Evolutionary conservation across 768 basidiomycete genomes (phyloP), one percentile per base, ranked within the genome.

Genomic region (Rhodotorula kratochvilovae): DNA sequence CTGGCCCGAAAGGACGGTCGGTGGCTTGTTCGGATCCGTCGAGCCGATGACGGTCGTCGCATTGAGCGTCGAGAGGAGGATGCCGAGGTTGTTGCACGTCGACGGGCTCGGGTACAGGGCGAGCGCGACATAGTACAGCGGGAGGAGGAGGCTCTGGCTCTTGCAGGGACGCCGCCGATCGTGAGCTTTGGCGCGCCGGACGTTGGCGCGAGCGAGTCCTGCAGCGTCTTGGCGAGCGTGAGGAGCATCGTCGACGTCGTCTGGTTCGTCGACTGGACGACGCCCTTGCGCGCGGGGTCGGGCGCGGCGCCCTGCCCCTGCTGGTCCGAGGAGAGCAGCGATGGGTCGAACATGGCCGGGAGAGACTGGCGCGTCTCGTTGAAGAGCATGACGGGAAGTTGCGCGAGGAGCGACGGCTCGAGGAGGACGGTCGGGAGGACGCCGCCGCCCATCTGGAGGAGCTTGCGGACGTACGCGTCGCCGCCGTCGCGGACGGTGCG

Each of bases 71-170:
- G 84, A 83, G 16, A 85, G 74, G 36, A 85, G 76, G 66, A 85
- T 84, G 27, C 85, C 85, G 42, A 85, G 82, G 66, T 85, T 85
- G 72, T 85, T 85, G 78, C 83, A 82, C 33, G 82, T 83, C 39
- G 83, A 82, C 3, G 85, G 81, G 21, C 82, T 81, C 10, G 84
- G 84, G 69, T 80, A 79, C 46, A 85, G 79, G 2, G 83, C 80
- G 2, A 84, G 78, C 0, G 85, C 83, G 35, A 85, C 75, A 76
- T 85, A 85, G 71, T 85, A 85, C 60, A 85, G 78, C 55, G 85
- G 63, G 16, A 85, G 80, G 56, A 82, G 77, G 42, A 85, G 72
- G 4, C 82, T 81, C 29, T 81, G 79, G 33, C 61, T n/a, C n/a
- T 63, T 39, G 70, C 59, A 0, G 74, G 72, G 3, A 76, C 31